Evolutionary conservation across 2,329 filamentous ascomycete genomes (phyloP), one percentile per base, ranked within the genome.

Genomic region (Fusarium decemcellulare): DNA sequence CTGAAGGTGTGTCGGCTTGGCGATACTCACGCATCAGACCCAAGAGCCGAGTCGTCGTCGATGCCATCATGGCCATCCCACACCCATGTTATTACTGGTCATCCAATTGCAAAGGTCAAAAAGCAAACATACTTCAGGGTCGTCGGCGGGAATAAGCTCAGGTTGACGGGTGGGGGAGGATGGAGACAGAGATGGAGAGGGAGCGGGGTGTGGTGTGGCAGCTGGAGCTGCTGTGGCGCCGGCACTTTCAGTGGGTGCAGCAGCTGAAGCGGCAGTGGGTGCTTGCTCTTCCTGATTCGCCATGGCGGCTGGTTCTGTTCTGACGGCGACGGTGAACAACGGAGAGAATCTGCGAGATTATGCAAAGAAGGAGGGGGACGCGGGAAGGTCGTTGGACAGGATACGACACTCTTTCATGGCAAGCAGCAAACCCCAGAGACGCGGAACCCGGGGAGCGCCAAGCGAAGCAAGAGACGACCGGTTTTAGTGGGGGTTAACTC

Each of bases 41-140:
- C 72, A 6, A 73, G 62, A 11, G 72, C 52, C 15, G 72, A 73
- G 59, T 73, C 72, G 50, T 64, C 42, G 27, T 73, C 71, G 58
- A 59, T 56, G 23, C 50, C 18, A 37, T 73, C 66, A 37, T 71
- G 15, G 44, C 64, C 50, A 59, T 63, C 51, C 51, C 29, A 43
- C 37, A 42, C 18, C 23, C 23, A 23, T 23, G 23, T 23, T 23
- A 23, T 23, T 23, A 23, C 23, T 23, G 23, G 23, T 23, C 23
- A 23, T 23, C 23, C 23, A 23, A 23, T 23, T 23, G 6, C 16
- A 40, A 47, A 23, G 29, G n/a, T 56, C 34, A 51, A 50, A 32
- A 52, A 63, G 40, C 55, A 48, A 60, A 69, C 60, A 58, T 47
- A 73, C 71, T 46, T 62, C 68, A 32, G 62, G 52, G 57, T 73